Base-by-base conservation (phyloP, 768 basidiomycete species). In the Asterophora lycoperdoides region DNA sequence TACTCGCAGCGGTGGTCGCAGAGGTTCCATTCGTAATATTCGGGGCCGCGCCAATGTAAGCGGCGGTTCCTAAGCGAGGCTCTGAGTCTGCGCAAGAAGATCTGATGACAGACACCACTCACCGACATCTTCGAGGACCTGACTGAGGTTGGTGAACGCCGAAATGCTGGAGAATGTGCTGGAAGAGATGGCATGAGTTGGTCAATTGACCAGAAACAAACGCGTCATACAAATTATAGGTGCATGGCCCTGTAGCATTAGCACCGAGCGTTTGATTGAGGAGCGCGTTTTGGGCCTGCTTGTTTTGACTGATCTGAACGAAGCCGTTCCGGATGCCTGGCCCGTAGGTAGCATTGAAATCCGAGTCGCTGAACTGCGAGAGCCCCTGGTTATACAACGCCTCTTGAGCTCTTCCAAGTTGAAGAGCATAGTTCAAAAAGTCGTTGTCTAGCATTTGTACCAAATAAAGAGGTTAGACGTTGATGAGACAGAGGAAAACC, bases 11-110 rank as follows among this genome's bases (percentile, higher is more conserved):
- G 23, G 71, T 72, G 19, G 72, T 69, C 14, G 72, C 52, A 56
- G 66, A 66, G 15, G 61, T 68, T 46, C 66, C 59, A 52, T 68
- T 63, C 18, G 62, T 54, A 51, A 80, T 65, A 46, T 60, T 64
- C 34, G 61, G 60, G 2, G 72, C 69, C n/a, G 75, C 72, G 28
- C 77, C 78, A 17, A 73, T 63, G 62, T 80, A 80, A 19, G 77
- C 76, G 9, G 73, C 69, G 9, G 67, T 67, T 46, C 70, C 69
- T 54, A 19, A 20, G 3, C 8, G 18, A 18, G 9, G 39, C 1
- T 11, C 17, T 26, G 7, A 10, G 7, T n/a, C 8, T n/a, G n/a
- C n/a, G n/a, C n/a, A 6, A 14, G 18, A n/a, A 11, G 20, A 10
- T 1, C 10, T 0, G 23, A 14, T 19, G 15, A 23, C 20, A 23